Evolutionary conservation across 805 yeast genomes (phyloP), one percentile per base, ranked within the genome.

Genomic region (Kodamaea fukazawae): DNA sequence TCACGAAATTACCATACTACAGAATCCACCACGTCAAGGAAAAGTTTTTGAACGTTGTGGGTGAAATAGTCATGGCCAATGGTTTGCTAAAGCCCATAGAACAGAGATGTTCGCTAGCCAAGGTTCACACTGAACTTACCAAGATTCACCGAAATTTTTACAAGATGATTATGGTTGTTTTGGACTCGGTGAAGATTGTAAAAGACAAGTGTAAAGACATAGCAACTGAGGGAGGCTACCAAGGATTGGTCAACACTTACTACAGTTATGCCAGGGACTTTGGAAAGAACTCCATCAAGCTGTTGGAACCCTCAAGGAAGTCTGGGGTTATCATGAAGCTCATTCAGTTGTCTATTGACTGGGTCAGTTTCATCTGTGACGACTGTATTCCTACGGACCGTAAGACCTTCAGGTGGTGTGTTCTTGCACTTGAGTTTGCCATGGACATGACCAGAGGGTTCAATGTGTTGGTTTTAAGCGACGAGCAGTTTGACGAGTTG

Each of bases 321-420:
- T 79, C 90, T 0, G 73, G 78, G 0, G 74, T 89, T 7, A 80
- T 88, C 18, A 67, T 83, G 64, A 78, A 79, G 49, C 73, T 93
- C 57, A 79, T 93, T 22, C 79, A 80, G 42, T 63, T 88, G 45
- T 78, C 95, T 32, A 79, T 89, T 32, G 91, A 85, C 40, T 93
- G 99, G 99, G 83, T 93, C 12, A 78, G 88, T 41, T 91, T 89
- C 55, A 79, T 93, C 18, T 88, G 91, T 44, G 96, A 93, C 60
- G 97, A 91, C 54, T 93, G 99, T 65, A 81, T 81, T 11, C 96
- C 97, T 1, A 83, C 95, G 0, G 97, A 91, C 49, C 76, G 84
- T 40, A 85, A 81, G 51, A 91, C 98, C 0, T 93, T 93, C 56
- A 72, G 95, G 51, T 93, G 97, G 96, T 88, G 96, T 61, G 98